Base-by-base conservation (phyloP, 306 rosid species). In the Elaeagnus macrophylla region DNA sequence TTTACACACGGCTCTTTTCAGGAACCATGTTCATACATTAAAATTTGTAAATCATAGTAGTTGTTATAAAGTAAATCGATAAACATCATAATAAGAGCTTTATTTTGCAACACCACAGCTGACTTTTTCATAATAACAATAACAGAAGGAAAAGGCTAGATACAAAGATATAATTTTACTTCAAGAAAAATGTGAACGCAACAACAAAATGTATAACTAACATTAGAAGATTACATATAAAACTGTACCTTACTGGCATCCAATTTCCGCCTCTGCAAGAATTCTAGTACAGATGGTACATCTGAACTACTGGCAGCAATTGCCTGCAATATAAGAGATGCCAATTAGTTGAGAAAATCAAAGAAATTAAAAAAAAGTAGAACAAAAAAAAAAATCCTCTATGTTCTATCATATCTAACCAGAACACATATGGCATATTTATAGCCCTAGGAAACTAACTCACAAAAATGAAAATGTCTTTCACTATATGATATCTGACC, bases 291-390 rank as follows among this genome's bases (percentile, higher is more conserved):
- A 55, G 93, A 84, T 37, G 99, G 82, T 58, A 77, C 88, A 80
- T 91, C 99, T 53, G 99, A 91, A 83, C 88, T 91, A 73, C 96
- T 87, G 51, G 96, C 82, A 67, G 99, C 81, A 47, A 91, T 91
- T 54, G 99, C 93, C 96, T 87, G 72, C 65, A 76, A 67, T 43
- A 62, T 15, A 43, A 18, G n/a, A 39, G 48, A 59, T 48, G 65
- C 48, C 42, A 32, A 48, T 54, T 69, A 50, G 35, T 35, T 61
- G 61, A 60, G 32, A 25, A 25, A 25, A 25, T 25, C 32, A 25
- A 25, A 25, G 32, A 25, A 25, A 2, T 25, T 5, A 25, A 5
- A 25, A 25, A 25, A 25, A 3, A 25, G 32, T 1, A 25, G 2
- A 5, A 25, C 2, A 25, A 25, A n/a, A n/a, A n/a, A n/a, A n/a